Evolutionary conservation across 345 rosid genomes (phyloP).

Genomic region (Dimocarpus longan): DNA sequence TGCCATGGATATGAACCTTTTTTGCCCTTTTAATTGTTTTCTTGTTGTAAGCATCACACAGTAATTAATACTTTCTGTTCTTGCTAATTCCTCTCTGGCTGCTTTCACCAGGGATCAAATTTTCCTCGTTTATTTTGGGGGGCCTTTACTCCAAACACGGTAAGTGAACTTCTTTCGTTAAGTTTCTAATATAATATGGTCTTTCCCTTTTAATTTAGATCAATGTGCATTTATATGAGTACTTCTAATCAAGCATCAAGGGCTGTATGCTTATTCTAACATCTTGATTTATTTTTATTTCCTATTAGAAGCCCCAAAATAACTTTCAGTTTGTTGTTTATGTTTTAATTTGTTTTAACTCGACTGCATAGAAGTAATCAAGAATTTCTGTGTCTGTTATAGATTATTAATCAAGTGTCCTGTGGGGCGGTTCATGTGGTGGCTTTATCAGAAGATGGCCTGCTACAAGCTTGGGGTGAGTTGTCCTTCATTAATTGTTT

Average conservation of each 20-base stretch:
- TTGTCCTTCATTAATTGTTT: conserved; percentile 11
- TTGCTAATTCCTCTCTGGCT: conserved; percentile 13
- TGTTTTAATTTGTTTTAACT: not conserved
- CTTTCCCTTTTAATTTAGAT: not conserved
- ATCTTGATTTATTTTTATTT: not conserved
- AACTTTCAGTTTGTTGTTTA: not conserved
- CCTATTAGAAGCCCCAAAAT: not conserved
- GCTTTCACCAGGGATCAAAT: conserved; percentile 72
- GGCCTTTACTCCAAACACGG: conserved; percentile 71
- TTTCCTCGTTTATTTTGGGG: conserved; percentile 87
- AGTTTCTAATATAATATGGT: not conserved
- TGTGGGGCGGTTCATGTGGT: conserved; percentile 95
- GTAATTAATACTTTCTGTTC: not conserved
- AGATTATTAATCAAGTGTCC: conserved; percentile 79
- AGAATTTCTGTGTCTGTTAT: conserved; percentile 17
- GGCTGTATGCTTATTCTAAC: conserved; percentile 6
- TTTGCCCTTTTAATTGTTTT: not conserved
- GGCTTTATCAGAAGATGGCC: conserved; percentile 87
- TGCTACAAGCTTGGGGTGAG: conserved; percentile 94
- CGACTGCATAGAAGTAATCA: not conserved
- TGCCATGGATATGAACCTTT: not conserved
- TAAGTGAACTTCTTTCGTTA: conserved; percentile 27
- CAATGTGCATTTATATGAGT: not conserved
- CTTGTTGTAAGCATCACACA: not conserved
- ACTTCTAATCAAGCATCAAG: conserved; percentile 2